Base-by-base conservation (phyloP, 78 protist species). In the Monocercomonoides exilis region DNA sequence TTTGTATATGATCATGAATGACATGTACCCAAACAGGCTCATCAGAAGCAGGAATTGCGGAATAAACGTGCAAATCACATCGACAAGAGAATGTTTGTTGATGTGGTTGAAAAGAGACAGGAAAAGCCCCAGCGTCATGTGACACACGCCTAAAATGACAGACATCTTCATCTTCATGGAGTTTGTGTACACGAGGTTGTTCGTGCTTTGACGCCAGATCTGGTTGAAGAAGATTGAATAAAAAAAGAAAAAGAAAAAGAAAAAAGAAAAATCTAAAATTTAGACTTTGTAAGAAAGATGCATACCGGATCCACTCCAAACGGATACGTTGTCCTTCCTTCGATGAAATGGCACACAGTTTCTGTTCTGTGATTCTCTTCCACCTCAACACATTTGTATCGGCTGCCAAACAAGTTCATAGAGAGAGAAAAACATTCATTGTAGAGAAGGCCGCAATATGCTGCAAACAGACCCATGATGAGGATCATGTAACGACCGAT, bases 81-180 rank as follows among this genome's bases (percentile, higher is more conserved):
- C 77, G 46, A 89, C n/a, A 11, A 0, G 5, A 81, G 84, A 3
- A 2, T n/a, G 21, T 2, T 45, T 33, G 45, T 81, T 6, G 3
- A 81, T 81, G 45, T 3, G 77, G 35, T 81, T 41, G 3, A 81
- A 3, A 29, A 90, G 42, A 41, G 87, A 41, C 80, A 98, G 92
- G 84, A 90, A 0, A 38, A 98, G 80, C 36, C 99, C 99, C 35
- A 95, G 43, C 44, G 84, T 0, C 99, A 98, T 98, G 90, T 95
- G 87, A 2, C 70, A 11, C 44, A 99, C 96, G 43, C 99, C 99
- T 41, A 95, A 29, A 21, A 99, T 34, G 34, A 99, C 91, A 43
- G 99, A 90, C 36, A 95, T 6, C 93, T 99, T 99, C 99, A 99
- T 99, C 91, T 99, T 99, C 96, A 94, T 90, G 41, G 98, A 94